phyloP scores from a whole-genome alignment of 257 asterid species.

The Gardenia jasminoides region DNA sequence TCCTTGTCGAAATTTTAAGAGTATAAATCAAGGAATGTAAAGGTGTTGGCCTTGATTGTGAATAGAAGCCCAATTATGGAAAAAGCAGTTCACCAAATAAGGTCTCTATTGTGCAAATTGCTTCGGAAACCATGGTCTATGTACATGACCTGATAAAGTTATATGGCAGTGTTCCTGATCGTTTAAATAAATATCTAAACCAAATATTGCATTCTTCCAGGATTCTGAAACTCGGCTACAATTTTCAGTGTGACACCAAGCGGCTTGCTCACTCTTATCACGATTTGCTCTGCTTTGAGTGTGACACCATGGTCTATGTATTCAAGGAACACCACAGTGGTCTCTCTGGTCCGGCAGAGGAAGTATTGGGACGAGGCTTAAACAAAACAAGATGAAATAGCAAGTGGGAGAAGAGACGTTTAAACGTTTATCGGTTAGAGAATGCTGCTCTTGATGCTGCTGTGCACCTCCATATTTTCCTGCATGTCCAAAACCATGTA shows the following conservation, averaged over 20 bases:
- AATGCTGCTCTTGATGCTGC: slow-evolving; percentile 98
- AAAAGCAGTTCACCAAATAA: slow-evolving; percentile 92
- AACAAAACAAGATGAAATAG: slow-evolving; percentile 93
- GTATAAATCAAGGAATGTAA: slow-evolving; percentile 78
- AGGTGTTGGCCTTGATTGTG: slow-evolving; percentile 83
- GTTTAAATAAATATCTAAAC: slow-evolving; percentile 73
- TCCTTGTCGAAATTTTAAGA: too few species aligned
- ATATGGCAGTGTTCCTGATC: slow-evolving; percentile 53
- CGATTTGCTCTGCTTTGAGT: slow-evolving; percentile 70
- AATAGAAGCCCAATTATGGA: too few species aligned
- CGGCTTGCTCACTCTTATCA: slow-evolving; percentile 80
- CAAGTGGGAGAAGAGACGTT: slow-evolving; percentile 97
- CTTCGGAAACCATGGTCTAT: slow-evolving; percentile 74
- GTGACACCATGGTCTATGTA: slow-evolving; percentile 85
- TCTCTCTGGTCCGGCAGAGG: slow-evolving; percentile 90
- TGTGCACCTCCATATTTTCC: slow-evolving; percentile 82
- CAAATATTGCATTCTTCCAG: slow-evolving; percentile 70
- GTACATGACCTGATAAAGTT: slow-evolving; percentile 87
- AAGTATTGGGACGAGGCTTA: slow-evolving; percentile 74
- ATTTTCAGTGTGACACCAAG: slow-evolving; percentile 74
- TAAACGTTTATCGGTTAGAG: slow-evolving; percentile 81
- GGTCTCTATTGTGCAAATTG: too few species aligned
- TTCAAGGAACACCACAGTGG: slow-evolving; percentile 83
- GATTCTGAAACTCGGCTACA: slow-evolving; percentile 91
- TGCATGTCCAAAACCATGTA: slow-evolving; percentile 57